phyloP scores from a whole-genome alignment of 2,329 filamentous ascomycete genomes.

The Neonectria neomacrospora region DNA sequence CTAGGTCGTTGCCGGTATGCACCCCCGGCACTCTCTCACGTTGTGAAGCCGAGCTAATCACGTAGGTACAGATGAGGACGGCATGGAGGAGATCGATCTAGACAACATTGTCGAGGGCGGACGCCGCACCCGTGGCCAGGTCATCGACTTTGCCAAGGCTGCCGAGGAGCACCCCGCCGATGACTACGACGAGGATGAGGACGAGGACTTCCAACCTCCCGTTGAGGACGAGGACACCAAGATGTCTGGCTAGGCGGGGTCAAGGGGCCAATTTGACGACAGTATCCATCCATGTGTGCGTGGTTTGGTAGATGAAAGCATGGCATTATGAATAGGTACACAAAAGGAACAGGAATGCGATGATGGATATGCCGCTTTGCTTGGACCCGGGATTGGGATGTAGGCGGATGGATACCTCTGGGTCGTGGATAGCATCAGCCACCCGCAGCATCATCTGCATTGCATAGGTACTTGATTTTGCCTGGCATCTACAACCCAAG shows the following conservation, averaged over 20 bases:
- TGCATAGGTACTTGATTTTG: constrained; percentile 34
- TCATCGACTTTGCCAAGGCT: constrained; percentile 93
- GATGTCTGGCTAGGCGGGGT: constrained; percentile 62
- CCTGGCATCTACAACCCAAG: constrained; percentile 15
- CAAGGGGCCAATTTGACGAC: not conserved
- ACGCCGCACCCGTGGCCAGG: constrained; percentile 88
- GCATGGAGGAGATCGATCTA: constrained; percentile 90
- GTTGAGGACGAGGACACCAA: constrained; percentile 74
- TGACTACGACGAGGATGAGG: constrained; percentile 84
- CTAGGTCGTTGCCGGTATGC: constrained; percentile 46
- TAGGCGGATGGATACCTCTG: constrained; percentile 30
- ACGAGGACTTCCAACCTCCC: constrained; percentile 73
- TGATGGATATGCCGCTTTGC: constrained; percentile 36
- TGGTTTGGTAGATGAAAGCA: constrained; percentile 23
- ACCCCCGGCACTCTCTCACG: constrained; percentile 18
- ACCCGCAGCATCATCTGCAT: constrained; percentile 32
- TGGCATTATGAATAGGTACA: constrained; percentile 39
- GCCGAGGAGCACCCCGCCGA: constrained; percentile 79
- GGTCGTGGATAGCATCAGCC: constrained; percentile 36
- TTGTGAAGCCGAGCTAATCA: constrained; percentile 43
- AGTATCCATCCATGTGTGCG: constrained; percentile 2
- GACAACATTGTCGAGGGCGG: constrained; percentile 85
- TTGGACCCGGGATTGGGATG: constrained; percentile 28
- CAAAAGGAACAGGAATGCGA: constrained; percentile 32
- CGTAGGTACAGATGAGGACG: constrained; percentile 74